Evolutionary conservation across 2,329 filamentous ascomycete species (phyloP), one percentile per base, ranked within the genome.

Genomic region (Penicillium psychrosexuale): DNA sequence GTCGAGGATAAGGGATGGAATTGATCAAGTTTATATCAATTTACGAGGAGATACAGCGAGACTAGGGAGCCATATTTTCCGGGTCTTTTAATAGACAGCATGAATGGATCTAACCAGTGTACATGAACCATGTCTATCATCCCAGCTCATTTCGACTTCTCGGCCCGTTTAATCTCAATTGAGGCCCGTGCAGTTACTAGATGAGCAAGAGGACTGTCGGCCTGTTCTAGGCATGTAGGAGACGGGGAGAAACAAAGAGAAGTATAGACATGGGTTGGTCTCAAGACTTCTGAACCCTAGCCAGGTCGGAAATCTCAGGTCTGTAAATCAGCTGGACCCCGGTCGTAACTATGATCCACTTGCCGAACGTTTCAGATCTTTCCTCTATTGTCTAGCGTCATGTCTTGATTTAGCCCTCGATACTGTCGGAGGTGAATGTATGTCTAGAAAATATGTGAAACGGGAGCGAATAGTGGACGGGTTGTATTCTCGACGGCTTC

Each of bases 311-410:
- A 65, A 61, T 61, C 51, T 31, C 22, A 48, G 39, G 42, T 51
- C 50, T 34, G 45, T 37, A 59, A 38, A 54, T 47, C 42, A 34
- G 34, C 47, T 43, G 27, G 12, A 38, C 33, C 51, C 47, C 19
- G 8, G 44, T 40, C 15, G 19, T 55, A 45, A 12, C 39, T 9
- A 34, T 30, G 51, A 59, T 61, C 61, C 62, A 65, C 61, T 62
- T 62, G 28, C 58, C 61, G 60, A 27, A 7, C 36, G 60, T 61
- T 61, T 62, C 58, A 61, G 54, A 60, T 59, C 34, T 48, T 43
- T 55, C 47, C 28, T 48, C 40, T 57, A 55, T 62, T 56, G 42
- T 55, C 31, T 51, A 46, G 38, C 24, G 36, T 47, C 13, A 42
- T 57, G 50, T 57, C 44, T 55, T 54, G 24, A 28, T 24, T 39